Evolutionary conservation across 768 basidiomycete genomes (phyloP), one percentile per base, ranked within the genome.

Genomic region (Termitomyces sp.): DNA sequence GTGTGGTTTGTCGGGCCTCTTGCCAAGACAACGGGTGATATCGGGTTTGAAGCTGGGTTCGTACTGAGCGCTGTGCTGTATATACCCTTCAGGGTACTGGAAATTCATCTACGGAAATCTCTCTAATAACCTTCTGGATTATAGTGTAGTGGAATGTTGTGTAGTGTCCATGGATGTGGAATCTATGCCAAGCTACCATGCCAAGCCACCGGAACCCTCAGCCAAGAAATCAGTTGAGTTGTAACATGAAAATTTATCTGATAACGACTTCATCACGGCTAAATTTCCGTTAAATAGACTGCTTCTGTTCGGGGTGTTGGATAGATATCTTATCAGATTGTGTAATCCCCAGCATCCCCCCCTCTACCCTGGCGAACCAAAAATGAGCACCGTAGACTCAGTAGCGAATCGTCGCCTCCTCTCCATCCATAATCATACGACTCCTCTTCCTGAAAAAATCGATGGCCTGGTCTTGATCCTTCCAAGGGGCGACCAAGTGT

Each of bases 11-110:
- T 76, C 0, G 91, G 91, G 1, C 89, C 89, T 7, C 84, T 92
- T 44, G 91, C 85, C 10, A 65, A 72, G 59, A 73, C 59, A 8
- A 78, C 88, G 17, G 91, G 91, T 1, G 91, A 93, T 70, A 84
- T 93, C 55, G 90, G 88, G n/a, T 89, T 92, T 59, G 88, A 90
- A 68, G 68, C 89, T 25, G 86, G 87, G 2, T 84, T 89, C 62
- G 74, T 70, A 1, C 66, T 79, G 2, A 78, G 82, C 7, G 74
- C 65, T 10, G 35, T 88, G 10, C 68, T 85, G 39, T 90, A 89
- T 65, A 17, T 83, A 5, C 80, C 80, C 2, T 73, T 89, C 34
- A 72, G 88, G 55, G 74, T 65, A 59, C 43, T 82, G 28, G 83
- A 84, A 63, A 72, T 77, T 30, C 73, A 66, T 47, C 46, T 72